phyloP scores from a whole-genome alignment of 78 protist species.

The Dictyostelium capitatum region DNA sequence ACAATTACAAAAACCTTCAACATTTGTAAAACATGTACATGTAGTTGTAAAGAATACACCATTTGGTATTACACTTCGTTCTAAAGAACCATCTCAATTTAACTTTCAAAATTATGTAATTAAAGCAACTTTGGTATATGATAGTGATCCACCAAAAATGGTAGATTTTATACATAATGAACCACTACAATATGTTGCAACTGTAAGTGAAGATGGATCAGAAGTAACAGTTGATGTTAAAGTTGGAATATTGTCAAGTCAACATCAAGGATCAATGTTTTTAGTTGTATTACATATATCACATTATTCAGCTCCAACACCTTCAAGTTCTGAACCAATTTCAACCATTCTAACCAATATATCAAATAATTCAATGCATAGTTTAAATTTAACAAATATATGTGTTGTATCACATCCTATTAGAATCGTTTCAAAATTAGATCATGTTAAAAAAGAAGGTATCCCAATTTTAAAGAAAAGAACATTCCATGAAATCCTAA shows the following conservation, averaged over 20 bases:
- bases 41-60: slow-evolving; percentile 82
- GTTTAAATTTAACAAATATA: background rate
- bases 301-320: slow-evolving; percentile 33
- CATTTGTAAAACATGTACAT: slow-evolving; percentile 62
- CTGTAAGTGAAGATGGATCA: slow-evolving; percentile 59
- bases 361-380: background rate
- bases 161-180: slow-evolving; percentile 78
- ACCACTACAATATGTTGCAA: slow-evolving; percentile 76
- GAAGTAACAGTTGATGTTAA: slow-evolving; percentile 63
- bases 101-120: slow-evolving; percentile 70
- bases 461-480: slow-evolving; percentile 64
- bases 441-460: slow-evolving; percentile 76
- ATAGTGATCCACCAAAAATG: slow-evolving; percentile 71
- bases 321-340: slow-evolving; percentile 58
- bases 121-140: slow-evolving; percentile 61
- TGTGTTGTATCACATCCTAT: slow-evolving; percentile 70
- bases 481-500: slow-evolving; percentile 67
- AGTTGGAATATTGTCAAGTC: slow-evolving; percentile 56
- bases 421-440: slow-evolving; percentile 66
- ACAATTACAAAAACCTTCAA: slow-evolving; percentile 38
- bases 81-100: slow-evolving; percentile 23
- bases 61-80: slow-evolving; percentile 38
- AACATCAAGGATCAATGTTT: slow-evolving; percentile 72
- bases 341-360: slow-evolving; percentile 16
- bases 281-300: slow-evolving; percentile 47